Base-by-base conservation (phyloP, 1,139 yeast genomes). In the Casaregolazyma suthepensis region DNA sequence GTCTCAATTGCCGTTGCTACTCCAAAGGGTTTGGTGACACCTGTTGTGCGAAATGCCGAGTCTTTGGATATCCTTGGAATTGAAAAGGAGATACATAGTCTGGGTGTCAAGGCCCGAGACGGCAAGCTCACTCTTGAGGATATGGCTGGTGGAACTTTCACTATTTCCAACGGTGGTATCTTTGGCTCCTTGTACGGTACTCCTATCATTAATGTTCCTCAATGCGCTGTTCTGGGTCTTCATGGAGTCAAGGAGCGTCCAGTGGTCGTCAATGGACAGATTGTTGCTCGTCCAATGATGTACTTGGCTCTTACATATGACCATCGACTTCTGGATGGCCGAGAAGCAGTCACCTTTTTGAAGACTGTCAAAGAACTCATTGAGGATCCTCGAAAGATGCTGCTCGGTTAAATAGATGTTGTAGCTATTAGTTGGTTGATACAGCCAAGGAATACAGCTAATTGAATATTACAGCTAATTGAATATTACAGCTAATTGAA, bases 321-420 rank as follows among this genome's bases (percentile, higher is more conserved):
- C 72, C 99, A 93, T 79, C 87, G 99, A 80, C 85, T 93, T 69
- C 80, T 94, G 70, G 99, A 93, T 71, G 99, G 99, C 66, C 87
- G 99, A 76, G 99, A 93, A 78, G 98, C 98, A 52, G 99, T 94
- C 60, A 88, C 94, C 56, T 93, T 91, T 89, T 82, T 93, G 76
- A 90, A 84, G 79, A 88, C 96, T 48, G 83, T 93, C 62, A 93
- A 93, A 81, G 99, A 93, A 77, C 84, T 88, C 74, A 87, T 93
- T 66, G 99, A 94, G 78, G 99, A 93, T 73, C 99, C 99, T 74
- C 87, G 96, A 81, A 93, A 89, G 81, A 93, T 93, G 99, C 81
- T 93, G 71, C 80, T 93, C 71, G 73, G 75, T 70, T 80, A 77
- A 55, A 40, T 42, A 23, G 40, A 35, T 35, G 15, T 35, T 35